These are phyloP conservation scores for Blyttiomyces sp. DNA, from an alignment of 371 early-diverging fungal species.

Conservation along the genomic window DNA sequence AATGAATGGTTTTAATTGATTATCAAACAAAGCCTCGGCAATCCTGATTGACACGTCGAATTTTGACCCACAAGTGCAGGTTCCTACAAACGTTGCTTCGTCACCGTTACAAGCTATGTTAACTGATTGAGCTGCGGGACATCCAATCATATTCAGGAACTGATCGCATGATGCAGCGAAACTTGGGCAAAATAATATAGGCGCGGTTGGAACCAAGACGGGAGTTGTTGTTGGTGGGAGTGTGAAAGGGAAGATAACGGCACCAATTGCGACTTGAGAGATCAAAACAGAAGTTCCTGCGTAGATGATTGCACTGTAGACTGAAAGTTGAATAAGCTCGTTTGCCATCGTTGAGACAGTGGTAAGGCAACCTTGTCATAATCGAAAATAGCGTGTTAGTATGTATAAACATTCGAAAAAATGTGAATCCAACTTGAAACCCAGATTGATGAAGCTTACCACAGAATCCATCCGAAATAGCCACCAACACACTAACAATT, in stretches of 20 bases:
- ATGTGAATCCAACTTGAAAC: no score
- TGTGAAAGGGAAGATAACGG: conserved; percentile 2
- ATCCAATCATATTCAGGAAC: conserved; percentile 1
- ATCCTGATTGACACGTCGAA: background rate
- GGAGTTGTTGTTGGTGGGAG: background rate
- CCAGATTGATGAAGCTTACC: conserved; percentile 13
- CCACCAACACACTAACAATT: background rate
- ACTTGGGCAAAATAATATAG: background rate
- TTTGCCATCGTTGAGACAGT: conserved; percentile 71
- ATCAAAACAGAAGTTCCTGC: background rate
- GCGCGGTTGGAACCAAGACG: background rate
- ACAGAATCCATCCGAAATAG: background rate
- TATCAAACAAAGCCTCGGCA: background rate
- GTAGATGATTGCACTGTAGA: no score
- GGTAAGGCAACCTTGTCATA: conserved; percentile 66
- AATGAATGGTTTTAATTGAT: background rate
- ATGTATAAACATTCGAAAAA: no score
- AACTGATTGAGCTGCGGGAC: background rate
- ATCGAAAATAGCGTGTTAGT: no score
- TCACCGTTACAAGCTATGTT: background rate
- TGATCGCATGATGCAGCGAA: background rate
- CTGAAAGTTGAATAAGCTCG: no score
- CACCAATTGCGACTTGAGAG: background rate
- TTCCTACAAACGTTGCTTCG: background rate
- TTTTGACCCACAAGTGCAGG: background rate